Percentiles rank a stretch among this genome's conserved stretches.
Evolutionary conservation across 768 basidiomycete species (phyloP).

Genomic region (Tremella yokohamensis): DNA sequence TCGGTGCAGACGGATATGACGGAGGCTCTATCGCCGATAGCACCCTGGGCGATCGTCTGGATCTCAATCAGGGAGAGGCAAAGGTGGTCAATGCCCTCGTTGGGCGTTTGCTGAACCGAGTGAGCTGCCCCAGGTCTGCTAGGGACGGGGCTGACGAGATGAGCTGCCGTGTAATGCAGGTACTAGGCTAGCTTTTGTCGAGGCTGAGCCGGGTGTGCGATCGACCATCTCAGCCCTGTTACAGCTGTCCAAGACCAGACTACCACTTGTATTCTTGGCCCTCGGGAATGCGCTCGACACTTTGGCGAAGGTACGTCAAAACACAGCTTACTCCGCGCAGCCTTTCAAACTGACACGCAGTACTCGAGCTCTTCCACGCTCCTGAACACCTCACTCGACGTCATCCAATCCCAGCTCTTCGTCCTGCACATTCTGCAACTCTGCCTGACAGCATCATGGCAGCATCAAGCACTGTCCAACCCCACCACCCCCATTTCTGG

Average conservation of each 20-base stretch:
- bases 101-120: slow-evolving; percentile 76
- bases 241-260: slow-evolving; percentile 70
- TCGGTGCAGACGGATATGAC: not conserved
- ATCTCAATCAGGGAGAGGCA: slow-evolving; percentile 55
- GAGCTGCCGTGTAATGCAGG: slow-evolving; percentile 87
- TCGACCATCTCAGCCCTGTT: slow-evolving; percentile 74
- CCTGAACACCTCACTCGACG: slow-evolving; percentile 59
- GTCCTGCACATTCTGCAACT: slow-evolving; percentile 75
- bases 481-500: slow-evolving; percentile 45
- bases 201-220: slow-evolving; percentile 69
- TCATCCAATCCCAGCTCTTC: slow-evolving; percentile 81
- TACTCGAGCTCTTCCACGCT: slow-evolving; percentile 24
- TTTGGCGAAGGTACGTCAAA: slow-evolving; percentile 63
- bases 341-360: slow-evolving; percentile 5
- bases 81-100: slow-evolving; percentile 77
- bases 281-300: slow-evolving; percentile 74
- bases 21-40: not conserved
- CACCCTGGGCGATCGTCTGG: not conserved
- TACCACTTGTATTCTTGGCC: slow-evolving; percentile 75
- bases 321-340: slow-evolving; percentile 8
- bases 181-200: slow-evolving; percentile 65
- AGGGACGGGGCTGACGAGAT: not conserved
- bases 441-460: slow-evolving; percentile 75
- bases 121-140: slow-evolving; percentile 42
- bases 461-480: slow-evolving; percentile 53